Evolutionary conservation across 331 rosid genomes (phyloP).

Genomic region (Quercus tomentella): DNA sequence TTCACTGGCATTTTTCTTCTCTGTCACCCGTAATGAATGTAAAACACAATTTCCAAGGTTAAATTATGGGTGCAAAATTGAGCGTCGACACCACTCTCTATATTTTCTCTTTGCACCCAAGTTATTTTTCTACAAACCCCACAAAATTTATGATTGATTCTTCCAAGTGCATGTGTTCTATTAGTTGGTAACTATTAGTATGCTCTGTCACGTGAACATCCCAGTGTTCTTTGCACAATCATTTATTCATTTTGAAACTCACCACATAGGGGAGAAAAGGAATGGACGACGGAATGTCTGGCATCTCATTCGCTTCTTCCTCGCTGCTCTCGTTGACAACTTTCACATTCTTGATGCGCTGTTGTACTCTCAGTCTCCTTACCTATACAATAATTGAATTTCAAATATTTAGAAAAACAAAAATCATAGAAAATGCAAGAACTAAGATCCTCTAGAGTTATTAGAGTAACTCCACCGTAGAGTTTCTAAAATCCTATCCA

Average conservation of each 20-base stretch:
- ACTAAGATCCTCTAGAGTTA: neutral
- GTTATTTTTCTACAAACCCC: neutral
- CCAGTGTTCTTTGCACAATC: neutral
- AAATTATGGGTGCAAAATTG: too few relatives aligned
- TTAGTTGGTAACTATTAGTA: neutral
- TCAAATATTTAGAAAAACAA: neutral
- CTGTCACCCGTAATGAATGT: neutral
- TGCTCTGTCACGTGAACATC: neutral
- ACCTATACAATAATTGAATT: slow-evolving; percentile 41
- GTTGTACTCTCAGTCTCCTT: slow-evolving; percentile 89
- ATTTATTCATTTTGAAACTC: slow-evolving; percentile 24
- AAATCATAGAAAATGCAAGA: neutral
- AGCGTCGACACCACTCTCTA: neutral
- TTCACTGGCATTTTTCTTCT: neutral
- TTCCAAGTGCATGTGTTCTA: neutral
- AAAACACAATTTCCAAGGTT: neutral
- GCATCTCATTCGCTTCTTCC: slow-evolving; percentile 82
- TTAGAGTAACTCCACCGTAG: too few relatives aligned
- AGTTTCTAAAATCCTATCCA: too few relatives aligned
- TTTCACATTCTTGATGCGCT: slow-evolving; percentile 46
- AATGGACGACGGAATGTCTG: slow-evolving; percentile 85
- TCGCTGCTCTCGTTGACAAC: slow-evolving; percentile 31
- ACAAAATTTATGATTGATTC: neutral
- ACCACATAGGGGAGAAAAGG: slow-evolving; percentile 86
- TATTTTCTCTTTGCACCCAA: neutral